Percentiles rank a stretch among this genome's conserved stretches.
Conservation (phyloP, 331 rosid genomes). For the Acacia concinna region DNA sequence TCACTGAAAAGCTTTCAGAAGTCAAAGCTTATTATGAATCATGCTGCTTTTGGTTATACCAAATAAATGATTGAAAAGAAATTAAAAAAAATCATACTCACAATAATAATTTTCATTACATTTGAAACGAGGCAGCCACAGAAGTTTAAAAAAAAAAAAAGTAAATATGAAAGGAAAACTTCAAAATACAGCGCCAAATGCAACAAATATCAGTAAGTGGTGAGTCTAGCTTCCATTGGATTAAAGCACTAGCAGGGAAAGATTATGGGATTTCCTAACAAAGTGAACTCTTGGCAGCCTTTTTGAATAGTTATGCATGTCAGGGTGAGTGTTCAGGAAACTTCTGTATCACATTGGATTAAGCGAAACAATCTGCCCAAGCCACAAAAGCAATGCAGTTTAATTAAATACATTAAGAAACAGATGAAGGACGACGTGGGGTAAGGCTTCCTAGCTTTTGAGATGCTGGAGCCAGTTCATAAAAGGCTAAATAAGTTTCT, state of each 20-base stretch:
- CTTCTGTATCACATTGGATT: not conserved
- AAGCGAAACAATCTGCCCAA: not conserved
- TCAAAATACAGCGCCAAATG: not conserved
- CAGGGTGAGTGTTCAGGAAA: not conserved
- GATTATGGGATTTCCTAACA: not conserved
- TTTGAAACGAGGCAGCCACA: constrained; percentile 10
- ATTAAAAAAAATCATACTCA: constrained; percentile 11
- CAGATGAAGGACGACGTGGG: not conserved
- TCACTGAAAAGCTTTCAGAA: not conserved
- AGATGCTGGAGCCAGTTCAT: not conserved
- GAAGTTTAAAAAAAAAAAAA: not conserved
- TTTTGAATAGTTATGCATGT: not conserved
- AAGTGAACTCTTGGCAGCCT: not conserved
- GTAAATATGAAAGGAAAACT: not conserved
- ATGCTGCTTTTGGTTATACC: constrained; percentile 22
- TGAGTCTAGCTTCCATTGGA: not conserved
- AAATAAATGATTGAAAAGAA: constrained; percentile 19
- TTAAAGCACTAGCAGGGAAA: not conserved
- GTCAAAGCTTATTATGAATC: constrained; percentile 9
- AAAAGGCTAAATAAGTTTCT: not conserved
- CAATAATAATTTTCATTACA: constrained; percentile 15
- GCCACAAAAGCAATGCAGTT: not conserved
- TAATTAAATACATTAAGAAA: not conserved
- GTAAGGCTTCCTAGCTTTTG: not conserved
- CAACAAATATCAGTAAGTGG: not conserved